These are phyloP conservation scores for Brasenia schreberi DNA, from an alignment of 164 flowering plant species.

Conservation along the genomic window DNA sequence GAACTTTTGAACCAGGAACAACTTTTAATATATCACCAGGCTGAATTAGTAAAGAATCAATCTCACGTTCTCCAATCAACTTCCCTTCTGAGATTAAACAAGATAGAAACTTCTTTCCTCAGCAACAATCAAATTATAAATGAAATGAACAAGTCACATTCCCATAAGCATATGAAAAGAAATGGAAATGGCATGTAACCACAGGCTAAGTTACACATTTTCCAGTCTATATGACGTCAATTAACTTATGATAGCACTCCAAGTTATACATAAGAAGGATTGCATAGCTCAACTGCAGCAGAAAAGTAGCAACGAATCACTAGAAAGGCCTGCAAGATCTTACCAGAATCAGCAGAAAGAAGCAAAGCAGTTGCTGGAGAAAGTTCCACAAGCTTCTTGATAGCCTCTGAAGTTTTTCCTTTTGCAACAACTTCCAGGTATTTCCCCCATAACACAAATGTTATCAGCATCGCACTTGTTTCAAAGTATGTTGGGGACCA, in stretches of 20 bases:
- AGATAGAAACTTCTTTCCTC: constrained; percentile 22
- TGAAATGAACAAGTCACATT: constrained; percentile 82
- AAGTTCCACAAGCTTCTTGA: constrained; percentile 89
- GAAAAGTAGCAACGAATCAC: constrained; percentile 81
- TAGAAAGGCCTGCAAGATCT: constrained; percentile 74
- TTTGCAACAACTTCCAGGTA: constrained; percentile 93
- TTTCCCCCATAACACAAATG: constrained; percentile 91
- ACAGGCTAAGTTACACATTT: constrained; percentile 16
- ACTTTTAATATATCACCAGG: constrained; percentile 85
- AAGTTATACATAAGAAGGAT: too few species aligned
- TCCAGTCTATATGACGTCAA: too few species aligned
- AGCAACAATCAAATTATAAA: constrained; percentile 8
- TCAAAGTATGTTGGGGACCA: constrained; percentile 97
- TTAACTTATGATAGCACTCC: too few species aligned
- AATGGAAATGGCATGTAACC: constrained; percentile 79
- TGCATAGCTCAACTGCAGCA: constrained; percentile 46
- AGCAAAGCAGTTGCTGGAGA: constrained; percentile 43
- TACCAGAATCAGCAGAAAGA: constrained; percentile 27
- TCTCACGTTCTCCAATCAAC: constrained; percentile 57
- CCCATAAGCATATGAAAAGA: constrained; percentile 93
- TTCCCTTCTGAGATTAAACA: constrained; percentile 46
- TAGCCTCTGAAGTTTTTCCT: constrained; percentile 97
- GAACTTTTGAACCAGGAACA: constrained; percentile 87
- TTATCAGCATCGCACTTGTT: constrained; percentile 96
- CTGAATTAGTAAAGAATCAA: constrained; percentile 84